Evolutionary conservation across 495 filamentous ascomycete genomes (phyloP).

Genomic region (Annulohypoxylon stygium): DNA sequence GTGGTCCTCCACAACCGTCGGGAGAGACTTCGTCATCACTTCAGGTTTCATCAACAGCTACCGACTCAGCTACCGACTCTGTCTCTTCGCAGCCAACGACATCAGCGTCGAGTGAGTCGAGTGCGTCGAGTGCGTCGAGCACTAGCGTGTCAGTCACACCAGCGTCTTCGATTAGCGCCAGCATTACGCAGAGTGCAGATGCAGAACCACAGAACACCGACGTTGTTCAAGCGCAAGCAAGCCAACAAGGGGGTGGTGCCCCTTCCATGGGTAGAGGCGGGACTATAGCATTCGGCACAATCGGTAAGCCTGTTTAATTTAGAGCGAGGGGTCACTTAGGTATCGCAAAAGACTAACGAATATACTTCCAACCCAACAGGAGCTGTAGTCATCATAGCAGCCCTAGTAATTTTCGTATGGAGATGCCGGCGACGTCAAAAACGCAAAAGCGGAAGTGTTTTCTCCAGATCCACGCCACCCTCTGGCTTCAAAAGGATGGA

Average conservation of each 20-base stretch:
- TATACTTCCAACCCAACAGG: conserved; percentile 8
- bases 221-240: conserved; percentile 24
- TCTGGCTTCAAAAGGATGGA: conserved; percentile 30
- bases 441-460: background rate
- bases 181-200: background rate
- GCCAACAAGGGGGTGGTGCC: background rate
- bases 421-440: conserved; percentile 29
- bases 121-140: conserved; percentile 8
- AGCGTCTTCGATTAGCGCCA: background rate
- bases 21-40: conserved; percentile 9
- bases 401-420: conserved; percentile 33
- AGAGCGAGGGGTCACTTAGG: background rate
- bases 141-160: background rate
- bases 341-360: conserved; percentile 12
- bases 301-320: conserved; percentile 33
- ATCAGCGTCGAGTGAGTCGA: conserved; percentile 2
- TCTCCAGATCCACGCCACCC: background rate
- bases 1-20: background rate
- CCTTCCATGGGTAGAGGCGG: conserved; percentile 30
- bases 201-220: conserved; percentile 6
- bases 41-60: conserved; percentile 7
- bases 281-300: conserved; percentile 37
- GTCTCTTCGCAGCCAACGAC: conserved; percentile 10
- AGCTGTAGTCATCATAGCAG: conserved; percentile 23
- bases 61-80: background rate